Evolutionary conservation across 192 early-diverging fungal species (phyloP).

Genomic region (Entomortierella parvispora): DNA sequence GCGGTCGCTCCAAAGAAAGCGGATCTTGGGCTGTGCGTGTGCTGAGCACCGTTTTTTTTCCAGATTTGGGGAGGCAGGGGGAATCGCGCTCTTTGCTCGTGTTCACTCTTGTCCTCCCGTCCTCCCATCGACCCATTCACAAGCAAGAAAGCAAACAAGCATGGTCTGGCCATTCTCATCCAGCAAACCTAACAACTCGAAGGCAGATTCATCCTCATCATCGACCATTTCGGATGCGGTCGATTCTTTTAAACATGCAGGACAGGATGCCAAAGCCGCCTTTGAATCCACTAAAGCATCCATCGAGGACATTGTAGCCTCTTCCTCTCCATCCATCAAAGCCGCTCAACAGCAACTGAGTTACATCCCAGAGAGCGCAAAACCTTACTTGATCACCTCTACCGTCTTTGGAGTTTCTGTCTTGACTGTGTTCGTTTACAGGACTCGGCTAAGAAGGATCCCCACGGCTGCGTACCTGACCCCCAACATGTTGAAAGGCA

Average conservation of each 20-base stretch:
- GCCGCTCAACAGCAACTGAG: no score
- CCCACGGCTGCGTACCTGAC: conserved; percentile 57
- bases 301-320: conserved; percentile 8
- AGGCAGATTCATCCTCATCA: conserved; percentile 4
- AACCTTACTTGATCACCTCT: conserved; percentile 27
- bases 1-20: no score
- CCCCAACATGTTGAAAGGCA: conserved; percentile 51
- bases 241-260: conserved; percentile 20
- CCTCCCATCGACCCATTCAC: not conserved
- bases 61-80: no score
- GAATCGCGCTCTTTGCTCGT: not conserved
- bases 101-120: no score
- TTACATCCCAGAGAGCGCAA: conserved; percentile 18
- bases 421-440: conserved; percentile 27
- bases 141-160: not conserved
- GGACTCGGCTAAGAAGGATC: conserved; percentile 52
- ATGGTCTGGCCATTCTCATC: conserved; percentile 41
- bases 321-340: not conserved
- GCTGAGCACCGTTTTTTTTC: no score
- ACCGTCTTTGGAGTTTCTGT: conserved; percentile 37
- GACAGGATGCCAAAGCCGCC: conserved; percentile 23
- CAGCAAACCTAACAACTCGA: conserved; percentile 16
- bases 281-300: conserved; percentile 23
- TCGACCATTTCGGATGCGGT: not conserved
- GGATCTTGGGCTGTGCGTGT: no score